Evolutionary conservation across 2,329 filamentous ascomycete species (phyloP).

Genomic region (Fusarium burgessii): DNA sequence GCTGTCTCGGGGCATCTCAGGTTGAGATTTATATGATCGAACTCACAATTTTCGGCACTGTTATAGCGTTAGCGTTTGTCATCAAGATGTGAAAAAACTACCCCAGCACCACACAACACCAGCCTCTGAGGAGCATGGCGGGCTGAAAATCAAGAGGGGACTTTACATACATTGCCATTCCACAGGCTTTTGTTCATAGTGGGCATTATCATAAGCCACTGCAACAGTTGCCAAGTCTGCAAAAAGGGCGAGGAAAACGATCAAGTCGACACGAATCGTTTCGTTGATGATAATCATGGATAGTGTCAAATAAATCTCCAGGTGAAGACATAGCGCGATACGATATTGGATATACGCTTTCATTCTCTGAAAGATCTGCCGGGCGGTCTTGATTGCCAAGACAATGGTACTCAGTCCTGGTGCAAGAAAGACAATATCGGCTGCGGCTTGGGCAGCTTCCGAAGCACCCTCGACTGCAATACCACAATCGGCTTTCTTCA

Average conservation of each 20-base stretch:
- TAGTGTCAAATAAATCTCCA: constrained; percentile 18
- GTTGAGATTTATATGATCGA: neutral
- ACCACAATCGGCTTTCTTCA: constrained; percentile 26
- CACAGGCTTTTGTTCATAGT: constrained; percentile 21
- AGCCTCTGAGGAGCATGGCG: too few relatives aligned
- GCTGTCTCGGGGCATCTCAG: neutral
- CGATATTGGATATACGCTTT: constrained; percentile 36
- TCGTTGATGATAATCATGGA: constrained; percentile 37
- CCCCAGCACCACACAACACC: too few relatives aligned
- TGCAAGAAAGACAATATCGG: constrained; percentile 25
- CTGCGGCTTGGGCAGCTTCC: constrained; percentile 25
- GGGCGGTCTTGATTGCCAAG: neutral
- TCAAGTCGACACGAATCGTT: constrained; percentile 16
- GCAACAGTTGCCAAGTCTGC: constrained; percentile 24
- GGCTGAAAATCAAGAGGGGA: too few relatives aligned
- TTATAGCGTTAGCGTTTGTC: neutral
- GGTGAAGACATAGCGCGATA: constrained; percentile 19
- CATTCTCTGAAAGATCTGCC: constrained; percentile 30
- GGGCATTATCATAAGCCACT: constrained; percentile 35
- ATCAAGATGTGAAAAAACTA: neutral
- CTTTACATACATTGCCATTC: constrained; percentile 9
- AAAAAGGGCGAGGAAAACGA: constrained; percentile 8
- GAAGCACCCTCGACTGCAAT: constrained; percentile 29
- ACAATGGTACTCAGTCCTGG: constrained; percentile 7
- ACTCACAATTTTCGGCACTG: neutral